These are phyloP conservation scores for Cicer yamashitae DNA, from an alignment of 306 rosid species.

Conservation along the genomic window DNA sequence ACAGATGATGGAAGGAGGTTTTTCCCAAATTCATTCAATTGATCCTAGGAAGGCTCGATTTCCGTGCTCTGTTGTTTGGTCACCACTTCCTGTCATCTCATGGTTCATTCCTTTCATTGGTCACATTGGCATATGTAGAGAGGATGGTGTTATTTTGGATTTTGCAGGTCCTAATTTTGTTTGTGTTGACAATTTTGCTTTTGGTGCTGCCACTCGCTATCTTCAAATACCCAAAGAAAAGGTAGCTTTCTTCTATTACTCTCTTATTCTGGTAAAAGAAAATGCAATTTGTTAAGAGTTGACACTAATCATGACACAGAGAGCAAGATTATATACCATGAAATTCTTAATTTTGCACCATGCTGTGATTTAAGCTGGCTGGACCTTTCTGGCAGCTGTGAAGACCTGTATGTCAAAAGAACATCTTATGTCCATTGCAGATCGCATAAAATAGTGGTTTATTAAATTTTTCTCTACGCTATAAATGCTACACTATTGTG, in stretches of 20 bases:
- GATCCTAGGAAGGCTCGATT: conserved; percentile 81
- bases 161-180: conserved; percentile 97
- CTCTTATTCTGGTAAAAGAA: conserved; percentile 23
- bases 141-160: conserved; percentile 96
- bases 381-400: not conserved
- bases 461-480: not conserved
- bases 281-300: conserved; percentile 17
- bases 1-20: conserved; percentile 56
- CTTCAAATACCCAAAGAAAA: conserved; percentile 70
- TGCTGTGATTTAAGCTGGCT: conserved; percentile 17
- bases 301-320: conserved; percentile 25
- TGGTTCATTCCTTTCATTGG: conserved; percentile 96
- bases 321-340: not conserved
- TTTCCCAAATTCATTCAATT: conserved; percentile 51
- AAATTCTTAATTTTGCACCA: conserved; percentile 7
- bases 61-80: conserved; percentile 95
- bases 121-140: conserved; percentile 94
- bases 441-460: not conserved
- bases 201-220: conserved; percentile 87
- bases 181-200: conserved; percentile 81
- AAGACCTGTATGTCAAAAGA: conserved; percentile 25
- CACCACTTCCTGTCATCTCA: conserved; percentile 93
- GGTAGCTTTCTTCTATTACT: conserved; percentile 48
- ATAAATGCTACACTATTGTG: not conserved
- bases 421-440: not conserved